Base-by-base conservation (phyloP, 192 early-diverging fungal species). In the Linnemannia hyalina region DNA sequence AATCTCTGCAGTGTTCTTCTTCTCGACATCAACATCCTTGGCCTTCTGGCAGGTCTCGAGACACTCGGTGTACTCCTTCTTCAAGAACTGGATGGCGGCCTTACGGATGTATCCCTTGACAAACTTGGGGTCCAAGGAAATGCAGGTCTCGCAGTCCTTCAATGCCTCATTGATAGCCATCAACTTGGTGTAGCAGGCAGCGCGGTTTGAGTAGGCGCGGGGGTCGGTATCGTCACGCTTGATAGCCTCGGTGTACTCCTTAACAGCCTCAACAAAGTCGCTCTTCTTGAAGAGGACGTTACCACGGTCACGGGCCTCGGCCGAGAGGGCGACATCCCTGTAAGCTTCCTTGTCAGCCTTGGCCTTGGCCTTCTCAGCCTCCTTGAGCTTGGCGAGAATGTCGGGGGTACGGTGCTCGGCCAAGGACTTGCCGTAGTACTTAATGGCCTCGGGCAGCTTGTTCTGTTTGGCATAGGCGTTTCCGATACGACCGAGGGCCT, bases 91-190 rank as follows among this genome's bases (percentile, higher is more conserved):
- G 78, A 98, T 94, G 23, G 95, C 95, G 54, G 97, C 97, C 93
- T 98, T 99, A 85, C 98, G 97, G 68, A 97, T 94, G 87, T 99
- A 99, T 42, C 96, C 98, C 91, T 97, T 97, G 74, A 97, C 92
- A 88, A 98, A 99, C 44, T 90, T 92, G 38, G 94, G 93, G 85
- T 99, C 98, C 11, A 97, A 84, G 70, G 90, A 83, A 55, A 99
- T 93, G 76, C 97, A 97, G 74, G 89, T 94, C 60, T 99, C 96
- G 82, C 96, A 97, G 91, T 99, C 98, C 92, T 96, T 97, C 87
- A 97, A 90, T 22, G 98, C 98, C 88, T 99, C 98, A 29, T 95
- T 92, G 54, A 98, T 79, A 11, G 98, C 97, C 92, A 97, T 92
- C 70, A 99, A 90, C 92, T 99, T 99, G 41, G 93, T 94, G 90